phyloP scores from a whole-genome alignment of 2,329 filamentous ascomycete genomes.

The Lachnellula arida region DNA sequence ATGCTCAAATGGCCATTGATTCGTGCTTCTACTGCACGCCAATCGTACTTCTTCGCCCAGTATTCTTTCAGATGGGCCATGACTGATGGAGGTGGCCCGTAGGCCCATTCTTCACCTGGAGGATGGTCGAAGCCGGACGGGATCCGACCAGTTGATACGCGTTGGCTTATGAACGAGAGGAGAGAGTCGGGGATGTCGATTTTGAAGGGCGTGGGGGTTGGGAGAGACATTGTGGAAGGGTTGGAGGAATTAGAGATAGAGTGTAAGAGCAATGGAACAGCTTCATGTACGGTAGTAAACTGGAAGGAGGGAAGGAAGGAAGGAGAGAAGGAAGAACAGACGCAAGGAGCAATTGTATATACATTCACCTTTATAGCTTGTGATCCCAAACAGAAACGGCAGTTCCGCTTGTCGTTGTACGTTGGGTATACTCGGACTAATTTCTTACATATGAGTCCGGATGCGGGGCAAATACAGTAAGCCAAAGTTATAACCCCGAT shows the following conservation, averaged over 20 bases:
- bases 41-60: conserved; percentile 30
- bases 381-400: too few relatives aligned
- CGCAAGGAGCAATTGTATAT: too few relatives aligned
- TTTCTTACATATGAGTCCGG: too few relatives aligned
- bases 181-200: conserved; percentile 23
- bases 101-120: conserved; percentile 14
- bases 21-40: conserved; percentile 25
- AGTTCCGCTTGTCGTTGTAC: too few relatives aligned
- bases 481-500: too few relatives aligned
- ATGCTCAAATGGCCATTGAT: conserved; percentile 28
- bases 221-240: not conserved
- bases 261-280: not conserved
- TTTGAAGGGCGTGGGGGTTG: conserved; percentile 24
- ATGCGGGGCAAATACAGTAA: too few relatives aligned
- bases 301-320: not conserved
- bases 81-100: conserved; percentile 16
- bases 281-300: not conserved
- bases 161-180: conserved; percentile 22
- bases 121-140: conserved; percentile 16
- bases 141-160: conserved; percentile 25
- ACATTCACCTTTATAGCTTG: too few relatives aligned
- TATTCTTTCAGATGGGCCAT: conserved; percentile 21
- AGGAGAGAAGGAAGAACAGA: too few relatives aligned
- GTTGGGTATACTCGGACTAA: too few relatives aligned
- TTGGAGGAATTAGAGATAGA: not conserved